Evolutionary conservation across 768 basidiomycete genomes (phyloP), one percentile per base, ranked within the genome.

Genomic region (Zangia roseola): DNA sequence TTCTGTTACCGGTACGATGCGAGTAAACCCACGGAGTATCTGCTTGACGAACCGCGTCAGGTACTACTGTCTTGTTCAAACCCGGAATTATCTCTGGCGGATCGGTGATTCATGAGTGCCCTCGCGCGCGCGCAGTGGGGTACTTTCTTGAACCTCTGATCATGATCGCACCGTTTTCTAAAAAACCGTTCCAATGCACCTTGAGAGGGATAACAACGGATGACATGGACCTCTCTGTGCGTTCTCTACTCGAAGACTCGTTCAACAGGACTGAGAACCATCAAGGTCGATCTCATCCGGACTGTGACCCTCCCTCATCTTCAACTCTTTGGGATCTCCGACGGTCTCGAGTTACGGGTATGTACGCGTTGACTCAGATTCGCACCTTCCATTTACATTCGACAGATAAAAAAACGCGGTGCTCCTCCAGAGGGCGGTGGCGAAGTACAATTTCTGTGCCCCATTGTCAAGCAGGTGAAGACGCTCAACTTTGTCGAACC

Each of bases 401-500:
- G 12, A n/a, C 50, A 94, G 88, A 97, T 99, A 48, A 94, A 88
- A 67, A 95, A 88, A 62, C 83, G 97, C n/a, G 97, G 97, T 2
- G 82, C 93, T 19, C 76, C 88, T 30, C 97, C 97, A 4, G 75
- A 78, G 21, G 97, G 97, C 14, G 97, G 97, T 5, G 97, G 97
- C 24, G 93, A 97, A 71, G 77, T 91, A 8, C 86, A 94, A 50
- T 95, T 98, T 62, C 67, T 91, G n/a, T 97, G 92, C 57, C 95
- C 97, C 0, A 74, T 91, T 13, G 83, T 97, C 5, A 91, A 92
- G 60, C 87, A 92, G 52, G 82, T 91, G 35, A 97, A 94, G 63
- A 94, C 91, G 0, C 62, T 98, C 42, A 90, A 97, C 62, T 98
- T 98, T 59, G 80, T 94, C 1, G 90, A 94, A 26, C 78, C 86